Evolutionary conservation across 208 protist genomes (phyloP), one percentile per base, ranked within the genome.

Genomic region (Crithidia fasciculata): DNA sequence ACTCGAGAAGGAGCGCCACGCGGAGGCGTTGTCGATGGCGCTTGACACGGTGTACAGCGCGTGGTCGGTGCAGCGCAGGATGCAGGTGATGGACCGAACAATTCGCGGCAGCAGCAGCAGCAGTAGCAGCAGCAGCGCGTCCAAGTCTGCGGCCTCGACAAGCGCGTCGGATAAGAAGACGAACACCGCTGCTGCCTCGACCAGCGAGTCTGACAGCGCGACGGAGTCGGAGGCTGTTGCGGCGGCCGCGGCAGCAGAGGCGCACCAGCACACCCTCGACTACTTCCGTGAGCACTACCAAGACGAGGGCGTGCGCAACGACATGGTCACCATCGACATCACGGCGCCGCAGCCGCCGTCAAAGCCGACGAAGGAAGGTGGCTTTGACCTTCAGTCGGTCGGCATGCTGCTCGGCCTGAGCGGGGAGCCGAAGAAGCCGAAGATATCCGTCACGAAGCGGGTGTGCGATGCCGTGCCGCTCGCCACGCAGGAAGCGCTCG

Each of bases 391-490:
- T 40, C 85, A 89, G 70, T 86, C 83, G 8, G 84, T 95, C 3
- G 87, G 87, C 16, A 85, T 84, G 56, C 69, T 97, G 39, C 65
- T 95, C 12, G 90, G 88, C 19, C 69, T 93, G 15, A 81, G 76
- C 16, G 80, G 72, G 10, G 90, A 89, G 55, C 66, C 72, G 18
- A 83, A 83, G 63, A 58, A 70, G 63, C 77, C 76, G 55, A 90
- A 89, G 74, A 81, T 83, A 41, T 55, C 77, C 16, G 87, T 95
- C 28, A 92, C 77, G 39, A 92, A 92, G 74, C 84, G 80, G 8
- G 87, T 98, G 5, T 58, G 69, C 16, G 94, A 97, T 37, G 91
- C 92, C 50, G 78, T 97, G 66, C 86, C 86, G 62, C 85, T 97
- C 16, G 82, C 91, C 16, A 86, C 86, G 74, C 91, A 98, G 70